Base-by-base conservation (phyloP, 2,329 filamentous ascomycete genomes). In the Allantophomopsis cytisporea region DNA sequence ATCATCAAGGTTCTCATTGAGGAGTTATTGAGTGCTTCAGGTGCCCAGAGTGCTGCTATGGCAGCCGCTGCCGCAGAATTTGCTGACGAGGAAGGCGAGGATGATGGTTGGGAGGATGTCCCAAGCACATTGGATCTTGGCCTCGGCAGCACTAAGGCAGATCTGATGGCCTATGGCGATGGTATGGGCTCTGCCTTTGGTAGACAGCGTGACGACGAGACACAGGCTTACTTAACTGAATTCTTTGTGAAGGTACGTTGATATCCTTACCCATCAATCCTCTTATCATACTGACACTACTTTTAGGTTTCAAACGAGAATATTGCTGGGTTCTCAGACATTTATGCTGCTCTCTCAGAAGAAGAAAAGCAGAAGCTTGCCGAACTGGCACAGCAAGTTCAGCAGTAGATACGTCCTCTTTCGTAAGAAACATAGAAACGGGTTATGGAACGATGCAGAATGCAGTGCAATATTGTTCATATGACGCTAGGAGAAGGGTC, bases 1-100 rank as follows among this genome's bases (percentile, higher is more conserved):
- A 95, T 98, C 44, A 65, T 96, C 60, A 98, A 98, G 66, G 81
- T 96, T 4, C 74, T 98, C 7, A 81, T 96, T 36, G 86, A 94
- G 54, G 91, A 98, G 62, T 74, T 98, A 3, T 68, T 83, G 5
- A 86, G 84, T 0, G 85, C 87, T 2, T 80, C 83, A 4, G 85
- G 84, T 17, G 61, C 63, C n/a, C 62, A 66, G 43, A 64, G 64
- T 37, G 71, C 76, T 38, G 66, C 78, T 1, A 73, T 75, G 33
- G 62, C 68, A 3, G 65, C 76, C 0, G 71, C 74, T 1, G 75
- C 75, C 0, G 68, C 73, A 5, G 71, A 65, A 53, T 47, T 61
- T 39, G 68, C 67, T 10, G 68, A 76, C 21, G 81, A 77, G 39
- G 77, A 80, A 17, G 78, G 79, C 31, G 82, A 83, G 8, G 83